Conservation (phyloP, 495 filamentous ascomycete genomes). For the Penicillium lagena region DNA sequence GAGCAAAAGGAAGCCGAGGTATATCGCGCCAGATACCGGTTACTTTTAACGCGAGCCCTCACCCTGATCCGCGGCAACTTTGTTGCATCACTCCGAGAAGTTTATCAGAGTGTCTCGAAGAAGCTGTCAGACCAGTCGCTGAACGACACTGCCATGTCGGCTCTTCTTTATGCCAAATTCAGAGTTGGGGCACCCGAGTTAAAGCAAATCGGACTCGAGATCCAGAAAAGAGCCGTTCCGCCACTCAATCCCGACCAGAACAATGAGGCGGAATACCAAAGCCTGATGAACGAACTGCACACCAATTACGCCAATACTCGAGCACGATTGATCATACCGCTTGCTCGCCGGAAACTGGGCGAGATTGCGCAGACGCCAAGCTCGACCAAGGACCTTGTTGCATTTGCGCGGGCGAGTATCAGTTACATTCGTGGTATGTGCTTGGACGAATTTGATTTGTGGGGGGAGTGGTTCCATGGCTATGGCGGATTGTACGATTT, state of each 20-base stretch:
- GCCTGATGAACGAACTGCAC: constrained; percentile 59
- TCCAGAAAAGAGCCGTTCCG: constrained; percentile 59
- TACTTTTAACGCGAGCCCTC: constrained; percentile 64
- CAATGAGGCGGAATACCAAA: constrained; percentile 60
- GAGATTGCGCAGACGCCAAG: constrained; percentile 61
- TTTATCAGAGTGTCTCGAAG: constrained; percentile 61
- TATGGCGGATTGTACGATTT: constrained; percentile 65
- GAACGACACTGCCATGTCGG: constrained; percentile 71
- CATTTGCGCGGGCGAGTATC: constrained; percentile 64
- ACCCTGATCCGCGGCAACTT: constrained; percentile 85
- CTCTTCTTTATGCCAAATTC: constrained; percentile 73
- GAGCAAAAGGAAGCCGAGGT: constrained; percentile 78
- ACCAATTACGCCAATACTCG: constrained; percentile 56
- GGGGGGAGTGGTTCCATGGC: constrained; percentile 69
- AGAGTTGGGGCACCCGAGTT: constrained; percentile 60
- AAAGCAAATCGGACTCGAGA: constrained; percentile 59
- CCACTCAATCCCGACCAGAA: constrained; percentile 55
- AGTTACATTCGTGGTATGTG: constrained; percentile 66
- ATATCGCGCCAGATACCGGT: constrained; percentile 67
- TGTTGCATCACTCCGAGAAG: constrained; percentile 62
- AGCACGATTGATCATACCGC: constrained; percentile 52
- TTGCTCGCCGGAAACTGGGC: constrained; percentile 54
- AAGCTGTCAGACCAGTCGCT: constrained; percentile 64
- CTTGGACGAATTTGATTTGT: constrained; percentile 68
- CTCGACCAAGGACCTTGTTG: constrained; percentile 59